Percentiles rank a stretch among this genome's conserved stretches.
These are phyloP conservation scores for Ajuga reptans DNA, from an alignment of 305 asterid species.

Conservation along the genomic window DNA sequence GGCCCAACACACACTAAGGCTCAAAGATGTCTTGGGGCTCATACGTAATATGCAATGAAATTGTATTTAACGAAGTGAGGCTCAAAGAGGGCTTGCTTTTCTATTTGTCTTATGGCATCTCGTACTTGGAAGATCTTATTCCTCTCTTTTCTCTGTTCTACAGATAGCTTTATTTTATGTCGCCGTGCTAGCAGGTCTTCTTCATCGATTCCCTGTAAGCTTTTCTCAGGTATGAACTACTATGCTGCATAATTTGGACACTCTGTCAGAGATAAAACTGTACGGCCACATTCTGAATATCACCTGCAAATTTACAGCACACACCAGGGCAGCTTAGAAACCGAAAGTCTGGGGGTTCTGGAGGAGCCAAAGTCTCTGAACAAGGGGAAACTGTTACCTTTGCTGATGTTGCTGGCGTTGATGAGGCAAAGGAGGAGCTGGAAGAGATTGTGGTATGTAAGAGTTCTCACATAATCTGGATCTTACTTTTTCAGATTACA, in stretches of 20 bases:
- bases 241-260: neutral
- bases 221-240: conserved; percentile 67
- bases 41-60: neutral
- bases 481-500: conserved; percentile 7
- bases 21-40: neutral
- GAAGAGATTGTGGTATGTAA: conserved; percentile 92
- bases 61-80: neutral
- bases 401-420: conserved; percentile 99
- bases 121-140: conserved; percentile 14
- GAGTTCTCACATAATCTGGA: conserved; percentile 12
- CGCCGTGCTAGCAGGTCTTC: conserved; percentile 90
- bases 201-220: conserved; percentile 83
- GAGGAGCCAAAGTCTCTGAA: conserved; percentile 68
- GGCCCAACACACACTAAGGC: neutral
- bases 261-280: conserved; percentile 14
- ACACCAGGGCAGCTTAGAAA: conserved; percentile 83
- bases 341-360: conserved; percentile 74
- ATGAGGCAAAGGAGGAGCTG: conserved; percentile 98
- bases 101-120: conserved; percentile 4
- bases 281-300: conserved; percentile 16
- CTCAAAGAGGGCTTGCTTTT: neutral
- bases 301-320: conserved; percentile 40
- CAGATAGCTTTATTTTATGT: conserved; percentile 86
- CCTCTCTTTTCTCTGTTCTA: conserved; percentile 23
- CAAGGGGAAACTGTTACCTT: conserved; percentile 75